A percentile compares a stretch with the other conserved stretches of the same genome.
These are phyloP conservation scores for Candida dendrica DNA, from an alignment of 805 yeast species.

Conservation along the genomic window DNA sequence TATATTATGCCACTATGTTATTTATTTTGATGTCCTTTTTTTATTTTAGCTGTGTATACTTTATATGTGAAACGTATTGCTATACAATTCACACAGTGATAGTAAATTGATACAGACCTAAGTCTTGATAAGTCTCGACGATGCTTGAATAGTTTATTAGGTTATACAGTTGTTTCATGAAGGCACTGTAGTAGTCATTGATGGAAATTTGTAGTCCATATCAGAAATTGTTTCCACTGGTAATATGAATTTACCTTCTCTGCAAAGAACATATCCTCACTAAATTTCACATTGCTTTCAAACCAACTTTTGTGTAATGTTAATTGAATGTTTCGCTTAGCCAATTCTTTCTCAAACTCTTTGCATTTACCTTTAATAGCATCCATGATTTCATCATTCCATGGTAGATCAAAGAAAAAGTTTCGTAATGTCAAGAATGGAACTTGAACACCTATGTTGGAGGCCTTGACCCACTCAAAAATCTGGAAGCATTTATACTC, in stretches of 20 bases:
- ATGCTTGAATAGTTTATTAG: too few species aligned
- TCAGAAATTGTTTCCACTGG: not conserved
- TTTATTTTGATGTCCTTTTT: too few species aligned
- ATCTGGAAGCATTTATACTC: not conserved
- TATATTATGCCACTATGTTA: too few species aligned
- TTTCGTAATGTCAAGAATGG: conserved; percentile 15
- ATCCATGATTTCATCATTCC: not conserved
- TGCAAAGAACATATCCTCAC: not conserved
- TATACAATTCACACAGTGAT: too few species aligned
- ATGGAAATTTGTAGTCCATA: not conserved
- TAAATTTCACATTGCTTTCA: not conserved
- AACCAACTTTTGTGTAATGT: not conserved
- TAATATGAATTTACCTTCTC: not conserved
- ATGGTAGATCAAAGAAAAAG: not conserved
- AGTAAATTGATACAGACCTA: too few species aligned
- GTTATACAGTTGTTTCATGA: too few species aligned
- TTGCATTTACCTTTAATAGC: not conserved
- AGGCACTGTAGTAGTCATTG: too few species aligned
- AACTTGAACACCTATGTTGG: conserved; percentile 10
- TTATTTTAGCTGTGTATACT: too few species aligned
- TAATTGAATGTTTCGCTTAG: conserved; percentile 5
- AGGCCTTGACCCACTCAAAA: conserved; percentile 15
- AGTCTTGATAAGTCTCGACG: too few species aligned
- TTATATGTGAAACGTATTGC: too few species aligned
- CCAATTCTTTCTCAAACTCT: not conserved